Evolutionary conservation across 257 asterid species (phyloP).

Genomic region (Scutellaria baicalensis): DNA sequence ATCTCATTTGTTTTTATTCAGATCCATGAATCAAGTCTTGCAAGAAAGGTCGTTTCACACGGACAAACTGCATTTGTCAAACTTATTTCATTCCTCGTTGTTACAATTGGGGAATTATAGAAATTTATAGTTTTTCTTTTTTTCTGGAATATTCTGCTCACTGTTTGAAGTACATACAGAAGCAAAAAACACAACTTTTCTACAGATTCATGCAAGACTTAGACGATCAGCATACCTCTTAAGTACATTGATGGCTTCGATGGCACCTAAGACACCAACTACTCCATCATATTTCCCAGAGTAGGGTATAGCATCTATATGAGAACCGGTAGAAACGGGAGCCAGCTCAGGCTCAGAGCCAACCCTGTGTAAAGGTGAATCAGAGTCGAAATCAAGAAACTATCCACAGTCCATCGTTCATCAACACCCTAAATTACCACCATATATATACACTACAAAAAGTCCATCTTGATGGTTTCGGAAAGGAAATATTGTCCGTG

Average conservation of each 20-base stretch:
- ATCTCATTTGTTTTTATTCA: background rate
- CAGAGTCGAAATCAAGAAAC: background rate
- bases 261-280: conserved; percentile 95
- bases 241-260: conserved; percentile 86
- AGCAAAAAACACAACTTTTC: background rate
- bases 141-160: background rate
- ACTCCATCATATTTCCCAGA: conserved; percentile 97
- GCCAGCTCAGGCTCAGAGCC: conserved; percentile 73
- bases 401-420: too few species aligned
- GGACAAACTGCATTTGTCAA: background rate
- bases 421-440: background rate
- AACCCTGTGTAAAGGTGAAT: conserved; percentile 36
- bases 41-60: background rate
- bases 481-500: background rate
- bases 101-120: too few species aligned
- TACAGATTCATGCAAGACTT: background rate
- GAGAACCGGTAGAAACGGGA: conserved; percentile 86
- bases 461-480: background rate
- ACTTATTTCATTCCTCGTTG: too few species aligned
- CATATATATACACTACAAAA: background rate
- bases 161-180: background rate
- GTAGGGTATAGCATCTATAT: conserved; percentile 89
- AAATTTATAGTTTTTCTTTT: background rate
- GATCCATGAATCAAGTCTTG: background rate
- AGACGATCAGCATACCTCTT: conserved; percentile 40